These are phyloP conservation scores for Aciculosporium take DNA, from an alignment of 2,329 filamentous ascomycete genomes.

Conservation along the genomic window DNA sequence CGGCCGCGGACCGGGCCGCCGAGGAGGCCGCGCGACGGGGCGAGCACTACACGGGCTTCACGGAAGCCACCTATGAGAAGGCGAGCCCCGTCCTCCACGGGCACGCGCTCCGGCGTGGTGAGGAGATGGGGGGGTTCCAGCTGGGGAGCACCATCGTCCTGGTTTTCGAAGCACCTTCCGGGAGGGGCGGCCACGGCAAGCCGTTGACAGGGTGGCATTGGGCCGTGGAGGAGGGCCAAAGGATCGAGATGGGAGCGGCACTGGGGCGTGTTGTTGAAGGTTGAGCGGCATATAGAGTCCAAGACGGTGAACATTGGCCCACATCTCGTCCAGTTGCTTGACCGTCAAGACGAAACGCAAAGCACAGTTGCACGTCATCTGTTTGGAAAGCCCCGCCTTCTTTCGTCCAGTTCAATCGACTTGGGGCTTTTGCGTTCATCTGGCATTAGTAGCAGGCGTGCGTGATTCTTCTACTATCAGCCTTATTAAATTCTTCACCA, in stretches of 20 bases:
- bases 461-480: too few relatives aligned
- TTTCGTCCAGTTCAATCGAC: too few relatives aligned
- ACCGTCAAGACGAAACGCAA: too few relatives aligned
- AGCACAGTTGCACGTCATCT: too few relatives aligned
- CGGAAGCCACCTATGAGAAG: conserved; percentile 74
- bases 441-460: too few relatives aligned
- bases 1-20: conserved; percentile 73
- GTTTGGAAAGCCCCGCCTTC: too few relatives aligned
- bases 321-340: background rate
- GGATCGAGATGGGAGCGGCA: too few relatives aligned
- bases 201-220: conserved; percentile 65
- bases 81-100: conserved; percentile 69
- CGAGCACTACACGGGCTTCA: conserved; percentile 78
- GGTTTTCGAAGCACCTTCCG: conserved; percentile 82
- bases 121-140: conserved; percentile 98
- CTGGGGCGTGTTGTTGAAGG: conserved; percentile 58
- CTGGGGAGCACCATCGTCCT: conserved; percentile 89
- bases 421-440: too few relatives aligned
- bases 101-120: conserved; percentile 69
- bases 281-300: conserved; percentile 9
- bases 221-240: conserved; percentile 76
- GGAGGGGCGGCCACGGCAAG: conserved; percentile 35
- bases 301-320: background rate
- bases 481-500: too few relatives aligned
- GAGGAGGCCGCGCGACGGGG: conserved; percentile 62